These are phyloP conservation scores for Fonsecaea monophora DNA, from an alignment of 2,329 filamentous ascomycete species.

Conservation along the genomic window DNA sequence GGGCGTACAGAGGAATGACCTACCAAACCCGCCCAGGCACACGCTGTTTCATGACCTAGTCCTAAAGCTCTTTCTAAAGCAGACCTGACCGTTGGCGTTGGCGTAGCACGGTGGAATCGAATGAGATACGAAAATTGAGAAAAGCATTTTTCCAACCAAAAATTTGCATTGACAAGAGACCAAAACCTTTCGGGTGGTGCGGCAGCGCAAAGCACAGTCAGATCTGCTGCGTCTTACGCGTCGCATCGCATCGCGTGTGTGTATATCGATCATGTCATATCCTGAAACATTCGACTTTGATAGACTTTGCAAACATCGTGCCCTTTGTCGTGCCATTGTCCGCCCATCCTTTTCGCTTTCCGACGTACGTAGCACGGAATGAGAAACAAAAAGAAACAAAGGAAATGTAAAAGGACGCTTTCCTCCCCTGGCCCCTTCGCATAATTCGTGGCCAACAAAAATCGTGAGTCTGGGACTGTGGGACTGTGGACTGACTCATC, in stretches of 20 bases:
- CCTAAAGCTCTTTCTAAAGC: too few species aligned
- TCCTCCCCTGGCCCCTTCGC: not conserved
- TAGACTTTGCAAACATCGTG: constrained; percentile 2
- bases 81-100: too few species aligned
- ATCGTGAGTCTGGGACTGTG: not conserved
- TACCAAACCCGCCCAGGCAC: too few species aligned
- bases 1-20: too few species aligned
- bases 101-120: too few species aligned
- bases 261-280: not conserved
- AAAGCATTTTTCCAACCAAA: too few species aligned
- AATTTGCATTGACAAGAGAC: too few species aligned
- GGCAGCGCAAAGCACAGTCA: not conserved
- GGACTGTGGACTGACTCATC: too few species aligned
- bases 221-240: not conserved
- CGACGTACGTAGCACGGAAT: not conserved
- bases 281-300: not conserved
- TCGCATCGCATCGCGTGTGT: not conserved
- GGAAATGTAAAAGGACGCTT: not conserved
- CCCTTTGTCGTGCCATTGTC: not conserved
- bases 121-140: too few species aligned
- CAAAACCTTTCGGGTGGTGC: not conserved
- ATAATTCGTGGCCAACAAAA: not conserved
- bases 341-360: not conserved
- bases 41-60: too few species aligned
- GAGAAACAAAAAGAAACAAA: not conserved